Evolutionary conservation across 495 filamentous ascomycete genomes (phyloP).

Genomic region (Xylona heveae): DNA sequence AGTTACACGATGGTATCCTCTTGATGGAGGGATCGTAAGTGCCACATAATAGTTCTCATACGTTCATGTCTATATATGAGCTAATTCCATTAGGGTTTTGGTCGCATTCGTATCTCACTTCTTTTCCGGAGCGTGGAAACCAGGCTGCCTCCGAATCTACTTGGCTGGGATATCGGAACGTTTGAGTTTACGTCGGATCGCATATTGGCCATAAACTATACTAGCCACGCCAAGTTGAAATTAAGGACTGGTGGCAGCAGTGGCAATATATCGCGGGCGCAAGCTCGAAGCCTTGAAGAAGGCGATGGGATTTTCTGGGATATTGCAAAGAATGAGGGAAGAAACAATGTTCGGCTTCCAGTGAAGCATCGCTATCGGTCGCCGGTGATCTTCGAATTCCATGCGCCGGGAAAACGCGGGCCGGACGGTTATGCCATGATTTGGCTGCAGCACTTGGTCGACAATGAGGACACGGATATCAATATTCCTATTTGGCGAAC

Average conservation of each 20-base stretch:
- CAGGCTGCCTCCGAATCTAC: slow-evolving; percentile 53
- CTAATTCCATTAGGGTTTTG: slow-evolving; percentile 52
- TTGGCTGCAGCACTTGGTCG: slow-evolving; percentile 70
- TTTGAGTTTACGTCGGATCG: slow-evolving; percentile 62
- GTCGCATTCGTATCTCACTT: slow-evolving; percentile 72
- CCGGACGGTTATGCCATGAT: slow-evolving; percentile 54
- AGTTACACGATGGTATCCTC: slow-evolving; percentile 45
- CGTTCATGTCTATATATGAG: slow-evolving; percentile 8
- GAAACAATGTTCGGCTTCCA: slow-evolving; percentile 48
- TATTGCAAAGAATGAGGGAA: slow-evolving; percentile 29
- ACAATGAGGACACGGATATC: slow-evolving; percentile 52
- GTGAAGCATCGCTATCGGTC: slow-evolving; percentile 78
- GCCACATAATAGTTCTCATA: slow-evolving; percentile 22
- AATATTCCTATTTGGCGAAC: slow-evolving; percentile 79
- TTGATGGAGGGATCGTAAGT: slow-evolving; percentile 37
- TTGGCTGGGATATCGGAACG: slow-evolving; percentile 85
- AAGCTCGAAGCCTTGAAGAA: slow-evolving; percentile 31
- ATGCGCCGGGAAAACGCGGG: slow-evolving; percentile 39
- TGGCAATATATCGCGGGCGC: slow-evolving; percentile 38
- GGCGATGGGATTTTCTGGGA: slow-evolving; percentile 47
- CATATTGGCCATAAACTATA: slow-evolving; percentile 35
- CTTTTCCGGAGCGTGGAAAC: slow-evolving; percentile 76
- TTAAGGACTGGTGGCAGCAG: slow-evolving; percentile 70
- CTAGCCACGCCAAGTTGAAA: slow-evolving; percentile 39
- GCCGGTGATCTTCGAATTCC: slow-evolving; percentile 76